These are phyloP conservation scores for Excoecaria agallocha DNA, from an alignment of 345 rosid genomes.

Conservation along the genomic window DNA sequence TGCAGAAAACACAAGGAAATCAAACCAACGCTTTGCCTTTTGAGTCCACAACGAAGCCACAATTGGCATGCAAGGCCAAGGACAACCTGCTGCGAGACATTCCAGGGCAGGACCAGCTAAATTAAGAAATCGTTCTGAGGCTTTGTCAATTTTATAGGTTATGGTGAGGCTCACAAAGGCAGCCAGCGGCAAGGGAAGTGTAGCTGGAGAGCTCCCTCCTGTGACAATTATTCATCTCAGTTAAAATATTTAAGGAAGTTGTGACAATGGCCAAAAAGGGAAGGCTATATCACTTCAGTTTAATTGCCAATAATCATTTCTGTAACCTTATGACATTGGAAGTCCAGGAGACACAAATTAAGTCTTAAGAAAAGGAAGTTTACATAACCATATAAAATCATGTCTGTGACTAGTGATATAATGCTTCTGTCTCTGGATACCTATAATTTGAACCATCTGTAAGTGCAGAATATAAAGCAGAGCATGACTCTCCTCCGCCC, in stretches of 20 bases:
- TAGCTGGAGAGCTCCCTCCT: slow-evolving; percentile 83
- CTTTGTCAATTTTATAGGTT: slow-evolving; percentile 88
- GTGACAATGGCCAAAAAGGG: not conserved
- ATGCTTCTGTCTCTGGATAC: not conserved
- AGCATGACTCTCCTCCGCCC: not conserved
- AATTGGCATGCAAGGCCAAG: slow-evolving; percentile 99
- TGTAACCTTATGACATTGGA: not conserved
- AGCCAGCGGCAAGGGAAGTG: slow-evolving; percentile 92
- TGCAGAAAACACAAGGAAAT: slow-evolving; percentile 83
- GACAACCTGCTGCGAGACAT: slow-evolving; percentile 82
- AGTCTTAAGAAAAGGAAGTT: not conserved
- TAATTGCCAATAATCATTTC: not conserved
- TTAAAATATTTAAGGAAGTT: not conserved
- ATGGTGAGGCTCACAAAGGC: slow-evolving; percentile 91
- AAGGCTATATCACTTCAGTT: not conserved
- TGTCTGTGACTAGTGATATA: not conserved
- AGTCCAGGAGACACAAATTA: not conserved
- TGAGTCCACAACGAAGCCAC: slow-evolving; percentile 87
- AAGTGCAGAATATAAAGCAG: not conserved
- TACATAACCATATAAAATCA: too few species aligned
- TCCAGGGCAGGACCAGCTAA: slow-evolving; percentile 79
- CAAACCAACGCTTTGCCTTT: slow-evolving; percentile 94
- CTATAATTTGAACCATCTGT: not conserved
- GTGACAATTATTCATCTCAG: slow-evolving; percentile 16
- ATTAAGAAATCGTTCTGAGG: slow-evolving; percentile 64